Conservation (phyloP, 768 basidiomycete genomes). For the Tylopilus rubrobrunneus region DNA sequence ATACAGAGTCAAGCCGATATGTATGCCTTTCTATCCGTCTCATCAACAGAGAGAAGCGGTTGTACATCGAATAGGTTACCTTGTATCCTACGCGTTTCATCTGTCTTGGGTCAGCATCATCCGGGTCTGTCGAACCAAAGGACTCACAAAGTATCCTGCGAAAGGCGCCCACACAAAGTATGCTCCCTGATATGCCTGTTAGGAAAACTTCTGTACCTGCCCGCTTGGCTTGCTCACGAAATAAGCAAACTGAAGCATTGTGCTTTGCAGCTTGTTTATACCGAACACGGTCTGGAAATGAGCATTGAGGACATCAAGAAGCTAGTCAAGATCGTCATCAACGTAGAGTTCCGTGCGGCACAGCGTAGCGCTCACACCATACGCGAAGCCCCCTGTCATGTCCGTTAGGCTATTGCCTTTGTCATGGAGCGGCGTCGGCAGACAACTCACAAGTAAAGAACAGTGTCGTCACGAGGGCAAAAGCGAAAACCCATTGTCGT, state of each 20-base stretch:
- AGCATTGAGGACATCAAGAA: conserved; percentile 64
- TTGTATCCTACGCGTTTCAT: conserved; percentile 68
- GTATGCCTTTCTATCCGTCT: conserved; percentile 49
- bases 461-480: conserved; percentile 65
- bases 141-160: conserved; percentile 53
- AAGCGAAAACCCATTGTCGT: conserved; percentile 53
- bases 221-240: conserved; percentile 41
- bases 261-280: conserved; percentile 67
- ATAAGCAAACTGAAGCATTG: conserved; percentile 71
- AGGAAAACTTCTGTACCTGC: neutral
- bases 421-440: neutral
- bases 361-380: conserved; percentile 43
- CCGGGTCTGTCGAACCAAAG: neutral
- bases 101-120: conserved; percentile 28
- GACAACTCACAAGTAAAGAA: conserved; percentile 64
- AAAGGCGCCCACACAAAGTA: conserved; percentile 59
- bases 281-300: conserved; percentile 71
- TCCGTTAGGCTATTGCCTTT: neutral
- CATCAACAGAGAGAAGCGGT: neutral
- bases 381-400: conserved; percentile 60
- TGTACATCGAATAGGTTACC: conserved; percentile 24
- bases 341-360: neutral
- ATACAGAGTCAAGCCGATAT: conserved; percentile 56
- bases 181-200: conserved; percentile 40
- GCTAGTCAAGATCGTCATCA: conserved; percentile 35